phyloP scores from a whole-genome alignment of 2,329 filamentous ascomycete species.

The Helicocarpus griseus region DNA sequence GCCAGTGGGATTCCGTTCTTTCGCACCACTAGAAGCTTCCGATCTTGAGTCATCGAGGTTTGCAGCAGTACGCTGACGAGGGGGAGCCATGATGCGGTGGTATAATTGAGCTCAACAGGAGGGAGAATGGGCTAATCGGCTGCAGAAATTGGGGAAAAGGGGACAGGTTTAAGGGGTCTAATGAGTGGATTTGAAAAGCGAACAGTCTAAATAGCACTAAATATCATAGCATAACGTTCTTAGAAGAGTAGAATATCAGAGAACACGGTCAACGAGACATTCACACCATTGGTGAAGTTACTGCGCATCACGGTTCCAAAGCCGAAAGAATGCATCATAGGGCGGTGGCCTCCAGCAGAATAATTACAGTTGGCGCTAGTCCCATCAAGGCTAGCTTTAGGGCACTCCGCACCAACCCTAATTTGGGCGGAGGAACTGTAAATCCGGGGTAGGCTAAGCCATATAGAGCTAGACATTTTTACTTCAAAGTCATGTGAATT shows the following conservation, averaged over 20 bases:
- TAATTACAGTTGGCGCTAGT: background rate
- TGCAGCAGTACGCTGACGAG: conserved; percentile 32
- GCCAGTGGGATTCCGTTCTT: conserved; percentile 24
- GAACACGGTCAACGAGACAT: background rate
- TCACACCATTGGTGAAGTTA: background rate
- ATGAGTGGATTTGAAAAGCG: background rate
- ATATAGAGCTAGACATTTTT: background rate
- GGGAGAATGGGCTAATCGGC: background rate
- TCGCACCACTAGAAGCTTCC: conserved; percentile 37
- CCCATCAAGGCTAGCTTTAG: background rate
- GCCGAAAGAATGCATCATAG: conserved; percentile 1
- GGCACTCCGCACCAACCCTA: background rate
- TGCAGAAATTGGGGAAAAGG: background rate
- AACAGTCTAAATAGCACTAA: background rate
- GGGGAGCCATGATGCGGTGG: conserved; percentile 31
- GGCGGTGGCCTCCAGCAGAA: background rate
- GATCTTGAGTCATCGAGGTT: conserved; percentile 38
- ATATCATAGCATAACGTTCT: background rate
- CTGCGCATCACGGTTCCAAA: background rate
- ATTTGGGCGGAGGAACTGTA: conserved; percentile 1
- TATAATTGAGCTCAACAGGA: background rate
- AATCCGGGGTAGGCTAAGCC: background rate
- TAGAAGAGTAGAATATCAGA: background rate
- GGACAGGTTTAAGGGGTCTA: background rate
- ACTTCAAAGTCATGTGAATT: background rate